A percentile compares a stretch with the other conserved stretches of the same genome.
Conservation (phyloP, 345 rosid species). For the Citrus unshiu region DNA sequence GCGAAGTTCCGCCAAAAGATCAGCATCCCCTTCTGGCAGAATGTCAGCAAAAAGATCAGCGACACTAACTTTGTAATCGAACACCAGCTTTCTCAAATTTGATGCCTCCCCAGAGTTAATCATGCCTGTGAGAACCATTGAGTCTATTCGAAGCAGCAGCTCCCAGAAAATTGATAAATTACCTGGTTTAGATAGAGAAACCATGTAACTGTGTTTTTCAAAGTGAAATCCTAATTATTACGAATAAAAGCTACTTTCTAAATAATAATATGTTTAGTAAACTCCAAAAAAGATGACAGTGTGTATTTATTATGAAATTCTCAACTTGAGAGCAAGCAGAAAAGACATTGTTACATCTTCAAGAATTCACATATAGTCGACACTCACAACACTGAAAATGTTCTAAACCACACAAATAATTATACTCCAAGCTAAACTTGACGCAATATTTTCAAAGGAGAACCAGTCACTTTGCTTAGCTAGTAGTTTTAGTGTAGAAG, state of each 20-base stretch:
- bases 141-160: slow-evolving; percentile 70
- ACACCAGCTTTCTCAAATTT: slow-evolving; percentile 48
- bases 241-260: not conserved
- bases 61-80: slow-evolving; percentile 40
- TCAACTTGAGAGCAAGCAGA: not conserved
- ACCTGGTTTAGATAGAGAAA: slow-evolving; percentile 39
- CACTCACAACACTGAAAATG: not conserved
- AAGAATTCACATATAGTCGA: not conserved
- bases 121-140: slow-evolving; percentile 65
- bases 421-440: not conserved
- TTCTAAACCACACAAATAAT: not conserved
- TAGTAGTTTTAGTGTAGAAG: not conserved
- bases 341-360: not conserved
- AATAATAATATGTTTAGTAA: not conserved
- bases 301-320: not conserved
- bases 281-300: not conserved
- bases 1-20: slow-evolving; percentile 60
- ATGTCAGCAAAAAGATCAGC: slow-evolving; percentile 43
- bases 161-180: slow-evolving; percentile 51
- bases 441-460: not conserved
- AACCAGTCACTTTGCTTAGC: not conserved
- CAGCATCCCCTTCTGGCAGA: slow-evolving; percentile 47
- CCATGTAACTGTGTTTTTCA: not conserved
- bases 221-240: not conserved
- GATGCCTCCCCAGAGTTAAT: slow-evolving; percentile 57